phyloP scores from a whole-genome alignment of 805 yeast genomes.

The Metschnikowia reukaufii region DNA sequence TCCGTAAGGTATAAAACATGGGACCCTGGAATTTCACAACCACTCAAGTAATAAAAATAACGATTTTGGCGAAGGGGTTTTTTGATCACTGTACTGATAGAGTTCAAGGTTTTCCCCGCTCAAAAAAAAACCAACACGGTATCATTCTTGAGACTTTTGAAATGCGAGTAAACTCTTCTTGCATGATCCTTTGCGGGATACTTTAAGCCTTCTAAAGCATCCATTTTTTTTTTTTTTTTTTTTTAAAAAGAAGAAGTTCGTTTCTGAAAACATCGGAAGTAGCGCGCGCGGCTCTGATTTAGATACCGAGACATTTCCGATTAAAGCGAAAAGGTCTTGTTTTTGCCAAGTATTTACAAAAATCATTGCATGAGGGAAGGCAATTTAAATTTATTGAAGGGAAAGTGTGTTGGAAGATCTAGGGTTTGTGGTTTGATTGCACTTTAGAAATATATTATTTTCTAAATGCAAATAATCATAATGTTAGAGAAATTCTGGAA shows the following conservation, averaged over 20 bases:
- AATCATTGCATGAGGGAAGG: too few relatives aligned
- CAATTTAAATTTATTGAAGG: too few relatives aligned
- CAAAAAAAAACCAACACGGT: conserved; percentile 47
- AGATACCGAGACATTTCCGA: too few relatives aligned
- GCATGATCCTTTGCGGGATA: conserved; percentile 89
- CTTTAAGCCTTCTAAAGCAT: conserved; percentile 31
- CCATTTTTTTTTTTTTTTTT: background rate
- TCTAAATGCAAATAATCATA: too few relatives aligned
- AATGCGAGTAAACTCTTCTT: conserved; percentile 46
- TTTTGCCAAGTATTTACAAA: too few relatives aligned
- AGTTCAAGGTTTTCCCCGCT: conserved; percentile 60
- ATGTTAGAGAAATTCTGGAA: too few relatives aligned
- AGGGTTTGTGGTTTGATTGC: too few relatives aligned
- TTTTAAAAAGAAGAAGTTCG: background rate
- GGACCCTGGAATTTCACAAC: conserved; percentile 78
- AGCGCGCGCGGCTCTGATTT: background rate
- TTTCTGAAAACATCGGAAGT: background rate
- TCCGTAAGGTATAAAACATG: conserved; percentile 59
- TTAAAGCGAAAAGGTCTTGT: too few relatives aligned
- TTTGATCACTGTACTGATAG: conserved; percentile 77
- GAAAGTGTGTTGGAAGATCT: too few relatives aligned
- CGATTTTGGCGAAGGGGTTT: conserved; percentile 85
- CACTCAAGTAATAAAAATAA: conserved; percentile 84
- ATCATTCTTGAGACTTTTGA: conserved; percentile 24
- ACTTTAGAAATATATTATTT: too few relatives aligned